Evolutionary conservation across 345 rosid species (phyloP).

Genomic region (Salix purpurea): DNA sequence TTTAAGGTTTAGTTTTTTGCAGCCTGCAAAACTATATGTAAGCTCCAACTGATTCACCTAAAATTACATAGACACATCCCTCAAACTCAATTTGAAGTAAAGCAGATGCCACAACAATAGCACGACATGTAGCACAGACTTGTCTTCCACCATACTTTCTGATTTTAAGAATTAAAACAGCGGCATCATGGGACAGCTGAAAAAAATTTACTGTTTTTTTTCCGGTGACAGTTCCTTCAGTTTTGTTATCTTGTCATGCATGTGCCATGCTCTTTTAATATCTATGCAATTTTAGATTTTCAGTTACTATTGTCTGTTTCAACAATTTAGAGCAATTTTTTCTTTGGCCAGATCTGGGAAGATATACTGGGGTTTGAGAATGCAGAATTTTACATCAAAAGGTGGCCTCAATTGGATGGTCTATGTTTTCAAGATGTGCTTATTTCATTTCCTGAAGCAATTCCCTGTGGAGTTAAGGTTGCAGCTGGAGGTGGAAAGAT

Average conservation of each 20-base stretch:
- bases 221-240: neutral
- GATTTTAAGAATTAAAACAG: too few relatives aligned
- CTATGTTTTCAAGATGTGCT: conserved; percentile 64
- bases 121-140: too few relatives aligned
- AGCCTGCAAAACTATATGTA: too few relatives aligned
- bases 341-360: conserved; percentile 74
- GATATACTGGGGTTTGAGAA: conserved; percentile 92
- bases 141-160: too few relatives aligned
- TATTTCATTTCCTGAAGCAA: conserved; percentile 76
- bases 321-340: neutral
- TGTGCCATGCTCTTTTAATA: neutral
- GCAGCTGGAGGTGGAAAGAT: conserved; percentile 73
- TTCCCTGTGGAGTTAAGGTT: conserved; percentile 88
- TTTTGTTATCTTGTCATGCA: neutral
- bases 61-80: too few relatives aligned
- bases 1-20: too few relatives aligned
- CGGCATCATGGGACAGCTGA: too few relatives aligned
- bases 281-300: neutral
- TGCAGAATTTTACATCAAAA: conserved; percentile 80
- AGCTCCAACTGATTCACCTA: too few relatives aligned
- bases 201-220: too few relatives aligned
- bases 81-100: too few relatives aligned
- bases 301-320: neutral
- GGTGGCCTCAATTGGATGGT: conserved; percentile 86
- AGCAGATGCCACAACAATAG: too few relatives aligned